A percentile compares a stretch with the other conserved stretches of the same genome.
Conservation (phyloP, 2,329 filamentous ascomycete species). For the Neofusicoccum parvum region DNA sequence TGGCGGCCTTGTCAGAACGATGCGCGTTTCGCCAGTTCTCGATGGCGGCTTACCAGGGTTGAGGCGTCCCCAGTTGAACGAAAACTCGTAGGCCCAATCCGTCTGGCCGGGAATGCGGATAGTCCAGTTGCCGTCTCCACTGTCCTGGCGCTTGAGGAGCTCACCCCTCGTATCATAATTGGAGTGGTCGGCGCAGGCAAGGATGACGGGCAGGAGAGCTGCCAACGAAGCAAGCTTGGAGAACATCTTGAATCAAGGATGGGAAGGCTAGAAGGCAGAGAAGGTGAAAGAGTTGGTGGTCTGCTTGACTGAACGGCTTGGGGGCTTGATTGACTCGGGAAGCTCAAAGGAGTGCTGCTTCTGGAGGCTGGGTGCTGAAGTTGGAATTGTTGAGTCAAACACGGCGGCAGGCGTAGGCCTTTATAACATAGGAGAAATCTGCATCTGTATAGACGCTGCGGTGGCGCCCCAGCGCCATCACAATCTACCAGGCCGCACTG, state of each 20-base stretch:
- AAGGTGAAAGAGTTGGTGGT: not conserved
- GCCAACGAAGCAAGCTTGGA: not conserved
- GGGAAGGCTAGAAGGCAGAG: not conserved
- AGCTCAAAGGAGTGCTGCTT: not conserved
- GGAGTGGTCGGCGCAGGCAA: constrained; percentile 5
- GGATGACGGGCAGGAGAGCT: not conserved
- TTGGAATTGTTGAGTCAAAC: not conserved
- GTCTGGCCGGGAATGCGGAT: not conserved
- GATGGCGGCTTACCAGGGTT: constrained; percentile 29
- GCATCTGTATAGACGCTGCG: not conserved
- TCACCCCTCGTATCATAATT: too few species aligned
- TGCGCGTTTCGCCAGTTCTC: not conserved
- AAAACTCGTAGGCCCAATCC: constrained; percentile 40
- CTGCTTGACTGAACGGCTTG: not conserved
- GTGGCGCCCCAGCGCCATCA: not conserved
- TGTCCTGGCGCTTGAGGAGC: constrained; percentile 2
- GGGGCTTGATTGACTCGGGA: not conserved
- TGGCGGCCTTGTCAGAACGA: not conserved
- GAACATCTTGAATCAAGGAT: not conserved
- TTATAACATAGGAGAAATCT: not conserved
- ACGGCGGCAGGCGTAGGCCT: not conserved
- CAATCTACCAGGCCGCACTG: not conserved
- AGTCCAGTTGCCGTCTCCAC: not conserved
- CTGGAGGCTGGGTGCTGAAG: not conserved
- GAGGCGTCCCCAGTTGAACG: constrained; percentile 46